phyloP scores from a whole-genome alignment of 2,329 filamentous ascomycete genomes.

The Beauveria sp. region DNA sequence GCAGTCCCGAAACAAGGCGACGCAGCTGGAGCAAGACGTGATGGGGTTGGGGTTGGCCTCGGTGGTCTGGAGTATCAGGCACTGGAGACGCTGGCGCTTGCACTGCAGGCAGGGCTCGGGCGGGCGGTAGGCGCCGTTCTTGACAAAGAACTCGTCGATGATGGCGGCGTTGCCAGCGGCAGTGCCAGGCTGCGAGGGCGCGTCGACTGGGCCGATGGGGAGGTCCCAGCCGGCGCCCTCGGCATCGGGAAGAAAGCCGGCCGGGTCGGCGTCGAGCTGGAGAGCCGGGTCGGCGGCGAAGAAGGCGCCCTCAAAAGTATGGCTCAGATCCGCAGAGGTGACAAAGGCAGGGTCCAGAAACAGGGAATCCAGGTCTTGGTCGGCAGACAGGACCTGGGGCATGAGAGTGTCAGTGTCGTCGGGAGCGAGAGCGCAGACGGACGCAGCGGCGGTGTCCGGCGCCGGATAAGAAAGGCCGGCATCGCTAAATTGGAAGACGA shows the following conservation, averaged over 20 bases:
- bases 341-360: conserved; percentile 1
- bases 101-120: conserved; percentile 37
- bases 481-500: conserved; percentile 5
- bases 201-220: not conserved
- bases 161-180: conserved; percentile 13
- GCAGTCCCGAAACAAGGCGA: conserved; percentile 42
- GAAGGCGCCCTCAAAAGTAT: conserved; percentile 1
- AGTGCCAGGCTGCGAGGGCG: not conserved
- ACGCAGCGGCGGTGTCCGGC: not conserved
- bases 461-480: not conserved
- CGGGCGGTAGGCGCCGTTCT: conserved; percentile 35
- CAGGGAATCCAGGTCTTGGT: not conserved
- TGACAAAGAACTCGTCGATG: conserved; percentile 30
- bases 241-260: not conserved
- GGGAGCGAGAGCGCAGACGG: not conserved
- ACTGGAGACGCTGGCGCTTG: conserved; percentile 36
- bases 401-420: not conserved
- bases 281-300: not conserved
- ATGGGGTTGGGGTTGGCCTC: conserved; percentile 41
- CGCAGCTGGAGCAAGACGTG: conserved; percentile 41
- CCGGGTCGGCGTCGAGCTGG: not conserved
- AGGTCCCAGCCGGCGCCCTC: not conserved
- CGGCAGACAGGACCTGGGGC: not conserved
- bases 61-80: conserved; percentile 39
- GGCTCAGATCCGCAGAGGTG: not conserved